These are phyloP conservation scores for Herpetomonas samuelpessoai DNA, from an alignment of 208 protist species.

Conservation along the genomic window DNA sequence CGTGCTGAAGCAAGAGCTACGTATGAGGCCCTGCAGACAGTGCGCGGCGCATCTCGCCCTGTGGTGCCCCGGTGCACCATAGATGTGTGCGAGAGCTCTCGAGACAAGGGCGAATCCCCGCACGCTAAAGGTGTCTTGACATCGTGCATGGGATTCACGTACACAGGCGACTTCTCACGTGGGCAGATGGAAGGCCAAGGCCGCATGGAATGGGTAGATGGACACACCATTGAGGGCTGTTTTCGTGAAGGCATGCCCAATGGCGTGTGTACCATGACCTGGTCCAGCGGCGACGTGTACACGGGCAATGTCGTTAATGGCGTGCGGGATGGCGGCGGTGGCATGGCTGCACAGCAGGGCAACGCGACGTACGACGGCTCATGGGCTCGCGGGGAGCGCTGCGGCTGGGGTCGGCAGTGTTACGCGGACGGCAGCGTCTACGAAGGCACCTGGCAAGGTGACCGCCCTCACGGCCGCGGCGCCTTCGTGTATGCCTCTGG, in stretches of 20 bases:
- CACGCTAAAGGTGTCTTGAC: slow-evolving; percentile 41
- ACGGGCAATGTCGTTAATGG: slow-evolving; percentile 52
- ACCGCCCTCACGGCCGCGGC: slow-evolving; percentile 60
- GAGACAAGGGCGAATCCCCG: slow-evolving; percentile 21
- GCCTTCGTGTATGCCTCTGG: slow-evolving; percentile 45
- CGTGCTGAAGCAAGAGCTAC: slow-evolving; percentile 20
- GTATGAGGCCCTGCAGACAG: slow-evolving; percentile 31
- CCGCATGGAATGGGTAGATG: slow-evolving; percentile 45
- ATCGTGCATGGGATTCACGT: slow-evolving; percentile 66
- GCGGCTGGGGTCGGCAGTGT: slow-evolving; percentile 58
- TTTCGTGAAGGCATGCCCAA: slow-evolving; percentile 34
- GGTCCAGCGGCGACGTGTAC: slow-evolving; percentile 70
- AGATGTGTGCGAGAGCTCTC: slow-evolving; percentile 15
- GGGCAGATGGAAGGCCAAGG: slow-evolving; percentile 57
- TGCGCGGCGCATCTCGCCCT: slow-evolving; percentile 4
- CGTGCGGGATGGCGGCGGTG: slow-evolving; percentile 78
- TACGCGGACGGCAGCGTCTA: slow-evolving; percentile 75
- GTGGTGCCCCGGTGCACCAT: slow-evolving; percentile 36
- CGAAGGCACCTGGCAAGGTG: slow-evolving; percentile 51
- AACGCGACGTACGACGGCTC: slow-evolving; percentile 55
- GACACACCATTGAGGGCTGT: slow-evolving; percentile 39
- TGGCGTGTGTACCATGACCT: slow-evolving; percentile 37
- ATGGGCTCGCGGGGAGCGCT: slow-evolving; percentile 63
- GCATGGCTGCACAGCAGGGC: slow-evolving; percentile 40
- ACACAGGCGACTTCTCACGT: slow-evolving; percentile 41